Percentiles rank a stretch among this genome's conserved stretches.
phyloP scores from a whole-genome alignment of 371 early-diverging fungal species.

The Mortierella sp. region DNA sequence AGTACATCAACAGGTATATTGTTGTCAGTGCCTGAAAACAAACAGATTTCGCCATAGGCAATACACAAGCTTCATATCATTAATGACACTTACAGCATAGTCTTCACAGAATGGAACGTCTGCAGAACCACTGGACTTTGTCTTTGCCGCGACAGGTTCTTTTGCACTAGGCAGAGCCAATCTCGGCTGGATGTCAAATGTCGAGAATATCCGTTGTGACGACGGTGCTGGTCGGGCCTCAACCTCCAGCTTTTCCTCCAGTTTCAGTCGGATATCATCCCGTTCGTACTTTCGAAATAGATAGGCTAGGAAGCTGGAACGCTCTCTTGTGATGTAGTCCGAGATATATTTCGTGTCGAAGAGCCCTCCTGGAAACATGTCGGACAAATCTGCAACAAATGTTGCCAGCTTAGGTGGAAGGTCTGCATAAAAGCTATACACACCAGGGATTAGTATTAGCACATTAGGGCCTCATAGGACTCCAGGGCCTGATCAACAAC shows the following conservation, averaged over 20 bases:
- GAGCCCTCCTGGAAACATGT: slow-evolving; percentile 86
- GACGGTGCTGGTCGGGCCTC: slow-evolving; percentile 1
- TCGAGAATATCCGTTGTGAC: slow-evolving; percentile 10
- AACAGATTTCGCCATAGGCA: background rate
- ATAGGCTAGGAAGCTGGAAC: slow-evolving; percentile 80
- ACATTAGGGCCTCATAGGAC: too few relatives aligned
- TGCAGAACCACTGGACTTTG: background rate
- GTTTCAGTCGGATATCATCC: slow-evolving; percentile 58
- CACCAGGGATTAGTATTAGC: too few relatives aligned
- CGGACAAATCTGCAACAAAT: slow-evolving; percentile 78
- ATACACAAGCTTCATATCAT: background rate
- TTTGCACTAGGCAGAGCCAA: slow-evolving; percentile 12
- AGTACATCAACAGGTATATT: too few relatives aligned
- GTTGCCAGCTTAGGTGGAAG: slow-evolving; percentile 76
- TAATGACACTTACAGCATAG: slow-evolving; percentile 40
- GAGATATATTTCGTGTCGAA: slow-evolving; percentile 92
- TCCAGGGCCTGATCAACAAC: too few relatives aligned
- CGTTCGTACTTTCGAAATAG: slow-evolving; percentile 78
- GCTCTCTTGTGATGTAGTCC: slow-evolving; percentile 70
- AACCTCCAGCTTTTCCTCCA: background rate
- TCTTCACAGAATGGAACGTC: slow-evolving; percentile 22
- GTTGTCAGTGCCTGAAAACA: too few relatives aligned
- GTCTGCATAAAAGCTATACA: slow-evolving; percentile 72
- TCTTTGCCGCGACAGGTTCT: background rate
- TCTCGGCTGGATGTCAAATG: slow-evolving; percentile 34